Percentiles rank a stretch among this genome's conserved stretches.
Evolutionary conservation across 73 alveolate genomes (phyloP).

Genomic region (Symbiodinium natans): DNA sequence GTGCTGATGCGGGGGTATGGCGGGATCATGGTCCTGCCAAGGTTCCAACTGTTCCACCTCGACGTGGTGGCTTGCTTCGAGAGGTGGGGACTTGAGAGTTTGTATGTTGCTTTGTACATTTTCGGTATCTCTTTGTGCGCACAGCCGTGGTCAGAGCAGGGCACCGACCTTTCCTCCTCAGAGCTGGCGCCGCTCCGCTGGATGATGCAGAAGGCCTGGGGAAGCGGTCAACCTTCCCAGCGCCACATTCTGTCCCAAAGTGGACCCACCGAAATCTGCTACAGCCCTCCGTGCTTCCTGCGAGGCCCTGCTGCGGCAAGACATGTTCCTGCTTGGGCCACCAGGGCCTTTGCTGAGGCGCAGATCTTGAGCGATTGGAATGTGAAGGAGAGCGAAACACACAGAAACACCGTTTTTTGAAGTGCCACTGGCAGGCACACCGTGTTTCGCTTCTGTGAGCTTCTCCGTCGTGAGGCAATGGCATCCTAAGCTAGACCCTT

Average conservation of each 20-base stretch:
- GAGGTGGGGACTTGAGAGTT: not conserved
- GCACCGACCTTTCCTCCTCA: not conserved
- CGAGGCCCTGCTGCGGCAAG: slow-evolving; percentile 44
- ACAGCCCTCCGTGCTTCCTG: not conserved
- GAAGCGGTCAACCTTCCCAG: no score
- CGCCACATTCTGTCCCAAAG: no score
- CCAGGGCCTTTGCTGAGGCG: slow-evolving; percentile 64
- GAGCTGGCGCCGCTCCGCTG: slow-evolving; percentile 36
- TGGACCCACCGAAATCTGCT: not conserved
- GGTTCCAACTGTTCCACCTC: slow-evolving; percentile 1
- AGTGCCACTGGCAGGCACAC: not conserved
- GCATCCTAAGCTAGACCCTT: no score
- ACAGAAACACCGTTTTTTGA: no score
- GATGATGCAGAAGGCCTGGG: slow-evolving; percentile 88
- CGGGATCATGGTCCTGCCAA: not conserved
- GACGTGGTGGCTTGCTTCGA: not conserved
- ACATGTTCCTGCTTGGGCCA: slow-evolving; percentile 71
- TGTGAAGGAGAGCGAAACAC: not conserved
- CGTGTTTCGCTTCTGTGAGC: slow-evolving; percentile 65
- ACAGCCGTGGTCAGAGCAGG: not conserved
- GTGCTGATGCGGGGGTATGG: not conserved
- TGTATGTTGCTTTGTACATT: not conserved
- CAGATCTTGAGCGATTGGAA: not conserved
- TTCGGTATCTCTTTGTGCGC: not conserved
- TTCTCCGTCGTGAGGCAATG: slow-evolving; percentile 54